These are phyloP conservation scores for Lantana camara DNA, from an alignment of 257 asterid genomes.

Conservation along the genomic window DNA sequence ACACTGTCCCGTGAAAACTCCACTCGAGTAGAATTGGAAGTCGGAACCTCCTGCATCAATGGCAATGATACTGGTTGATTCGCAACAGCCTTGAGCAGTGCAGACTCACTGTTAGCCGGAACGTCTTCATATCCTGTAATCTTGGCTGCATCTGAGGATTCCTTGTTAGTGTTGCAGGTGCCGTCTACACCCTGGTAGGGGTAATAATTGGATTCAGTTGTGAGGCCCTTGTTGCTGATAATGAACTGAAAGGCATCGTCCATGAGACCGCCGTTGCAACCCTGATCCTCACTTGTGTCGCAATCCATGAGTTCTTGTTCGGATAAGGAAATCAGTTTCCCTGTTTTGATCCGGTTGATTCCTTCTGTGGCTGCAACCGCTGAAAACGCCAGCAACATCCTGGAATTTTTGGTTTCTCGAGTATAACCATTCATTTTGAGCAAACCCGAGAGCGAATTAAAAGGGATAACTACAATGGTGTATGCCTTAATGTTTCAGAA, in stretches of 20 bases:
- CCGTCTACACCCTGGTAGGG: conserved; percentile 33
- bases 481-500: no score
- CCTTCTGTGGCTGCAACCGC: conserved; percentile 45
- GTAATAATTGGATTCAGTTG: conserved; percentile 36
- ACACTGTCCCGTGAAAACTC: conserved; percentile 42
- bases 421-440: neutral
- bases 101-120: conserved; percentile 33
- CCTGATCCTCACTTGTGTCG: conserved; percentile 37
- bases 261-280: conserved; percentile 40
- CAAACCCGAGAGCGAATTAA: neutral
- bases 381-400: conserved; percentile 48
- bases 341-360: conserved; percentile 30
- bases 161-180: conserved; percentile 33
- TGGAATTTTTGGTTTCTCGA: neutral
- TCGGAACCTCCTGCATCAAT: conserved; percentile 38
- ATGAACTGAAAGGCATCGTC: conserved; percentile 35
- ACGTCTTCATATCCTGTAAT: conserved; percentile 38
- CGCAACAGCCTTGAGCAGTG: conserved; percentile 34
- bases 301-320: conserved; percentile 46
- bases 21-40: conserved; percentile 39
- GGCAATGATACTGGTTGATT: conserved; percentile 36
- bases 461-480: no score
- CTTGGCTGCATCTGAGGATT: conserved; percentile 23
- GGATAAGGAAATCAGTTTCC: conserved; percentile 30
- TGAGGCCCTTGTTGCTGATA: conserved; percentile 25